Evolutionary conservation across 1,284 basidiomycete species (phyloP).

Genomic region (Ganoderma multipileum): DNA sequence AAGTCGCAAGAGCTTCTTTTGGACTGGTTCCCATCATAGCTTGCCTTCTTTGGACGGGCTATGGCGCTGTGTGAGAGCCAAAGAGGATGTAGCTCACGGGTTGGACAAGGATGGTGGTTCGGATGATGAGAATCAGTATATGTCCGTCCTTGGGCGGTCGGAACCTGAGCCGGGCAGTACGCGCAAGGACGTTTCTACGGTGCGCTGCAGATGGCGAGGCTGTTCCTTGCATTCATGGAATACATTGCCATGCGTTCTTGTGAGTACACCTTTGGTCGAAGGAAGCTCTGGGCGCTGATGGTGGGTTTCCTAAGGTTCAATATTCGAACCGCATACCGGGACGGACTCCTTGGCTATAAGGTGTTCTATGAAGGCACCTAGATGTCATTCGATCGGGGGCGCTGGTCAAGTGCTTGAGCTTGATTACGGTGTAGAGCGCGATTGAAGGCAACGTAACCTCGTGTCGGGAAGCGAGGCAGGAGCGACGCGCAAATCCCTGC

Average conservation of each 20-base stretch:
- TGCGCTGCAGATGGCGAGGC: not conserved
- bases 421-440: slow-evolving; percentile 8
- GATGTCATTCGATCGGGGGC: slow-evolving; percentile 9
- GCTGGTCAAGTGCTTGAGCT: slow-evolving; percentile 14
- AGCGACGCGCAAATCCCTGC: not conserved
- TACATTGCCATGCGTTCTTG: slow-evolving; percentile 4
- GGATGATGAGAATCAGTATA: not conserved
- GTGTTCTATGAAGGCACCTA: not conserved
- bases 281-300: slow-evolving; percentile 21
- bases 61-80: not conserved
- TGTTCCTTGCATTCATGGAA: not conserved
- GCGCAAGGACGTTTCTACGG: not conserved
- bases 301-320: slow-evolving; percentile 9
- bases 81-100: not conserved
- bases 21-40: not conserved
- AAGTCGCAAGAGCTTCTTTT: slow-evolving; percentile 2
- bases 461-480: not conserved
- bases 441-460: not conserved
- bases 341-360: not conserved
- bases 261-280: slow-evolving; percentile 6
- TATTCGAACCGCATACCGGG: slow-evolving; percentile 10
- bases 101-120: not conserved
- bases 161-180: not conserved
- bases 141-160: not conserved
- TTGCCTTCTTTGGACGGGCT: not conserved